These are phyloP conservation scores for Entomortierella beljakovae DNA, from an alignment of 192 early-diverging fungal genomes.

Conservation along the genomic window DNA sequence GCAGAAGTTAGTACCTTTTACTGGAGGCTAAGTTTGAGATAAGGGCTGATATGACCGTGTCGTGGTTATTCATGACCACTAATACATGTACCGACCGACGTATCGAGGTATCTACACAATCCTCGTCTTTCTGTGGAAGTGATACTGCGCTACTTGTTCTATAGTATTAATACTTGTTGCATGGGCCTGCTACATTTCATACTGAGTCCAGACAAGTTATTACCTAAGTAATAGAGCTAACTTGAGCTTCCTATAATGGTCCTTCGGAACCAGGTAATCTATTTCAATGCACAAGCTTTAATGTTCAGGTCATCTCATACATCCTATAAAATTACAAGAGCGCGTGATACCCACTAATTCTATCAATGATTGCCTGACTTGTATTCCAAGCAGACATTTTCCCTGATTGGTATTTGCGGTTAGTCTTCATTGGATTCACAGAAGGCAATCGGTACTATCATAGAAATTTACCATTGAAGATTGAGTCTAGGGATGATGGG, in stretches of 20 bases:
- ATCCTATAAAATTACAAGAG: neutral
- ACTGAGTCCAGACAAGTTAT: neutral
- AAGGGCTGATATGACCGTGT: constrained; percentile 20
- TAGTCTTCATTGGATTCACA: neutral
- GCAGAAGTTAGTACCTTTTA: constrained; percentile 9
- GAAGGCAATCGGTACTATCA: no score
- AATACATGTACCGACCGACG: constrained; percentile 23
- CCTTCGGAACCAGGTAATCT: constrained; percentile 18
- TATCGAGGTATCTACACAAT: neutral
- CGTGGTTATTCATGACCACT: constrained; percentile 27
- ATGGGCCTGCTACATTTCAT: no score
- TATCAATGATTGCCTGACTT: constrained; percentile 39
- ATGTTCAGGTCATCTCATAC: neutral
- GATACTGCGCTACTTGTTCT: constrained; percentile 31
- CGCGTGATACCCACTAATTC: constrained; percentile 10
- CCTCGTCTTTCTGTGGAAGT: neutral
- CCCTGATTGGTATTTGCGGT: neutral
- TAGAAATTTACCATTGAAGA: constrained; percentile 3
- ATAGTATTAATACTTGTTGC: neutral
- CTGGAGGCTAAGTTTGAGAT: constrained; percentile 13
- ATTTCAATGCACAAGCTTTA: neutral
- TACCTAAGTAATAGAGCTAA: constrained; percentile 46
- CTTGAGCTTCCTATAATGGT: constrained; percentile 37
- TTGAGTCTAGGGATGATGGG: neutral
- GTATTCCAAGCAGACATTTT: constrained; percentile 37